Evolutionary conservation across 805 yeast genomes (phyloP).

Genomic region (Starmerella riodocensis): DNA sequence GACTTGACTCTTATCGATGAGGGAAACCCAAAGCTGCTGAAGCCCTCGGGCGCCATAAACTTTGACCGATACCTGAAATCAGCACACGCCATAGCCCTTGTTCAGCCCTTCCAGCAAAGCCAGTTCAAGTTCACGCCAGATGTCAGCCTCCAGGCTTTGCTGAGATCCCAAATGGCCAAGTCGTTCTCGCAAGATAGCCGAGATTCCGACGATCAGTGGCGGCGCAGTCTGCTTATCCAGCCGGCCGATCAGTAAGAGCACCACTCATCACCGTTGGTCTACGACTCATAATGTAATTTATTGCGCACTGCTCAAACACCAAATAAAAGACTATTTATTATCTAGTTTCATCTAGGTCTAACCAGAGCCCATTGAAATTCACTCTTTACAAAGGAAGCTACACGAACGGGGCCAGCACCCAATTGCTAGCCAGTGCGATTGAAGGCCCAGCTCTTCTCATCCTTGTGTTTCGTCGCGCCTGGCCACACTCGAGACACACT

Average conservation of each 20-base stretch:
- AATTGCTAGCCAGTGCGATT: too few species aligned
- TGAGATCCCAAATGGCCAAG: constrained; percentile 26
- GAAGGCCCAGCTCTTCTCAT: too few species aligned
- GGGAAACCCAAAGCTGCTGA: constrained; percentile 26
- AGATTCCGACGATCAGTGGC: constrained; percentile 28
- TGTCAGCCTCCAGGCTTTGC: constrained; percentile 24
- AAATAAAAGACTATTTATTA: too few species aligned
- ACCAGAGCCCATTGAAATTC: too few species aligned
- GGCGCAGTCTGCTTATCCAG: constrained; percentile 28
- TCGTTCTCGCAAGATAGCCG: constrained; percentile 22
- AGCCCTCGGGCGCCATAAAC: constrained; percentile 22
- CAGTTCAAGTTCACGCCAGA: constrained; percentile 16
- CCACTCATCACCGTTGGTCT: too few species aligned
- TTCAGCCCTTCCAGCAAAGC: constrained; percentile 26
- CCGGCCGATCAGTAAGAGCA: constrained; percentile 18
- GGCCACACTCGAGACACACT: too few species aligned
- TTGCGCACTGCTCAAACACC: too few species aligned
- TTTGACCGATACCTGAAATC: constrained; percentile 27
- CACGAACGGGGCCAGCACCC: too few species aligned
- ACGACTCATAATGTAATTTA: too few species aligned
- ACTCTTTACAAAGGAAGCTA: too few species aligned
- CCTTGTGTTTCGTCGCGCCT: too few species aligned
- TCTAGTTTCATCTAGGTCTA: too few species aligned
- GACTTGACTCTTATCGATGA: constrained; percentile 29
- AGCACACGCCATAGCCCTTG: constrained; percentile 24